Conservation (phyloP, 345 rosid species). For the Trapa incisa region DNA sequence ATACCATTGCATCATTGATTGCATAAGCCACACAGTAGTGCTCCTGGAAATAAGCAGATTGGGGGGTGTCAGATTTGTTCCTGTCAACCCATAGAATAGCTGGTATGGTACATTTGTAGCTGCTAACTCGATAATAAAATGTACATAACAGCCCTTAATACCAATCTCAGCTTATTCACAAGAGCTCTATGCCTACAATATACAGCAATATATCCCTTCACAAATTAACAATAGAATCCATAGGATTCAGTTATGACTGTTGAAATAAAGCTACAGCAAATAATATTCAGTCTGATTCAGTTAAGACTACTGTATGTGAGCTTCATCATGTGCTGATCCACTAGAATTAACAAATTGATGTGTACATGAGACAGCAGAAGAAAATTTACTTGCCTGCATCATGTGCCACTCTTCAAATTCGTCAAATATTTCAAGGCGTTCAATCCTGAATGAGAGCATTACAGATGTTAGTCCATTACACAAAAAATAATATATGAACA, state of each 20-base stretch:
- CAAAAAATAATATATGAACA: neutral
- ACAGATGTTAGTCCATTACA: constrained; percentile 11
- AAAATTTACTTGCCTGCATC: constrained; percentile 81
- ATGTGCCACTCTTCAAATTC: constrained; percentile 98
- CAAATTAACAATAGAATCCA: neutral
- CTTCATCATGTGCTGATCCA: neutral
- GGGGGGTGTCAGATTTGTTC: neutral
- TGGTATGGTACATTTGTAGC: neutral
- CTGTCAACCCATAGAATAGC: neutral
- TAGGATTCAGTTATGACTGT: neutral
- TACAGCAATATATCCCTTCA: neutral
- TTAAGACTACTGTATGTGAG: neutral
- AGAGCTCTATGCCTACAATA: neutral
- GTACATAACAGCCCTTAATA: neutral
- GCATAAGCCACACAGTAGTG: constrained; percentile 80
- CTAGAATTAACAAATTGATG: neutral
- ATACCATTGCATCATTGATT: constrained; percentile 76
- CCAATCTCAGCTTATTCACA: neutral
- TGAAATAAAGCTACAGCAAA: no score
- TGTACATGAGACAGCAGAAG: constrained; percentile 4
- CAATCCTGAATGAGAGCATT: constrained; percentile 47
- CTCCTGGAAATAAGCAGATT: constrained; percentile 42
- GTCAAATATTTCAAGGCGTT: constrained; percentile 80
- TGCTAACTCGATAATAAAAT: neutral
- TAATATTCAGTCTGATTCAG: neutral